Percentiles rank a stretch among this genome's conserved stretches.
phyloP scores from a whole-genome alignment of 176 grass and related monocot genomes.

The Zoysia pacifica region DNA sequence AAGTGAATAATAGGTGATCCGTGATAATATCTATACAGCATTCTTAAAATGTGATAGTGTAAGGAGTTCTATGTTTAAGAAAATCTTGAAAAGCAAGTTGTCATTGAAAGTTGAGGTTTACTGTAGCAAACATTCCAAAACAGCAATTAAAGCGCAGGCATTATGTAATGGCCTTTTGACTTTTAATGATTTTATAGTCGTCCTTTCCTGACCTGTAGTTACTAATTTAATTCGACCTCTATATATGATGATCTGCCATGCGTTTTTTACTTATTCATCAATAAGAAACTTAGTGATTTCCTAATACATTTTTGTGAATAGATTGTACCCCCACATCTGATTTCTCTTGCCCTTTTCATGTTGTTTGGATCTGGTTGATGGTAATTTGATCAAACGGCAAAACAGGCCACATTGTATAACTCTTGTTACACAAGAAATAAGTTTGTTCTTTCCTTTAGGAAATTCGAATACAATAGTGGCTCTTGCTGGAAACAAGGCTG shows the following conservation, averaged over 20 bases:
- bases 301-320: neutral
- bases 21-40: too few species aligned
- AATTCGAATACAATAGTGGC: slow-evolving; percentile 79
- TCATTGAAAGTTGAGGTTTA: too few species aligned
- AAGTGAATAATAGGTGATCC: too few species aligned
- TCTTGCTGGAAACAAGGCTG: slow-evolving; percentile 94
- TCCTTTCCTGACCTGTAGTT: neutral
- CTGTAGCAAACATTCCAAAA: too few species aligned
- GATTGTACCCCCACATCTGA: neutral
- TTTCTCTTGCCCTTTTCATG: neutral
- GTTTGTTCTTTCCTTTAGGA: slow-evolving; percentile 47
- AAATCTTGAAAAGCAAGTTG: too few species aligned
- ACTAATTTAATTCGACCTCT: neutral
- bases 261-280: slow-evolving; percentile 13
- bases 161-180: too few species aligned
- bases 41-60: too few species aligned
- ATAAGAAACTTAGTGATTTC: neutral
- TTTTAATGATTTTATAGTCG: neutral
- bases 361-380: slow-evolving; percentile 30
- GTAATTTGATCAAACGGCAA: slow-evolving; percentile 1
- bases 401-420: neutral
- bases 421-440: slow-evolving; percentile 23
- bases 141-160: too few species aligned
- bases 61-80: too few species aligned
- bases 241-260: neutral